Conservation (phyloP, 2,329 filamentous ascomycete species). For the Alternaria triticimaculans region DNA sequence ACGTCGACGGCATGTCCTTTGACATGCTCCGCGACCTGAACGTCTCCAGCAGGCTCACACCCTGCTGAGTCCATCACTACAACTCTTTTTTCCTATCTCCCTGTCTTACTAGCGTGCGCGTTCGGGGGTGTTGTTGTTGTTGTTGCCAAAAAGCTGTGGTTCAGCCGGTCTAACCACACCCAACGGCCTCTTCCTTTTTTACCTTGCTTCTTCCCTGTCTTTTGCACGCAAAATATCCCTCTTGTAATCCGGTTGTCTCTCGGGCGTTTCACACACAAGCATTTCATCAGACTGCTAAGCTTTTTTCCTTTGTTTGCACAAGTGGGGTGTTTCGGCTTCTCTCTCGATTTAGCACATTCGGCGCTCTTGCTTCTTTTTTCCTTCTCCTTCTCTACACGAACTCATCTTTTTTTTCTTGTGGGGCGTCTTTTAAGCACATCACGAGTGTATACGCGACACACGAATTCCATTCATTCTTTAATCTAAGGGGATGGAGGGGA, state of each 20-base stretch:
- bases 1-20: conserved; percentile 46
- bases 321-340: not conserved
- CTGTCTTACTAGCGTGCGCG: conserved; percentile 24
- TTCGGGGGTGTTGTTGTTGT: conserved; percentile 4
- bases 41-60: conserved; percentile 31
- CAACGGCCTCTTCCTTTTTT: conserved; percentile 2
- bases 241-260: conserved; percentile 29
- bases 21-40: conserved; percentile 43
- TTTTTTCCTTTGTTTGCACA: conserved; percentile 8
- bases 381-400: not conserved
- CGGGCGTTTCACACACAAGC: not conserved
- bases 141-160: conserved; percentile 16
- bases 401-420: conserved; percentile 5
- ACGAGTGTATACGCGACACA: conserved; percentile 38
- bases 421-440: conserved; percentile 23
- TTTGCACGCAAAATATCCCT: conserved; percentile 8
- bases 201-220: conserved; percentile 14
- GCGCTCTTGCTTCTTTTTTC: conserved; percentile 5
- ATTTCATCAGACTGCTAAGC: conserved; percentile 20
- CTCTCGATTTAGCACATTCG: conserved; percentile 3
- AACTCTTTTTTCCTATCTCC: not conserved
- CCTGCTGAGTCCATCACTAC: conserved; percentile 22
- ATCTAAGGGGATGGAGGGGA: not conserved
- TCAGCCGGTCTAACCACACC: conserved; percentile 36
- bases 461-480: conserved; percentile 19